These are phyloP conservation scores for Trichoderma sp. DNA, from an alignment of 2,329 filamentous ascomycete genomes.

Conservation along the genomic window DNA sequence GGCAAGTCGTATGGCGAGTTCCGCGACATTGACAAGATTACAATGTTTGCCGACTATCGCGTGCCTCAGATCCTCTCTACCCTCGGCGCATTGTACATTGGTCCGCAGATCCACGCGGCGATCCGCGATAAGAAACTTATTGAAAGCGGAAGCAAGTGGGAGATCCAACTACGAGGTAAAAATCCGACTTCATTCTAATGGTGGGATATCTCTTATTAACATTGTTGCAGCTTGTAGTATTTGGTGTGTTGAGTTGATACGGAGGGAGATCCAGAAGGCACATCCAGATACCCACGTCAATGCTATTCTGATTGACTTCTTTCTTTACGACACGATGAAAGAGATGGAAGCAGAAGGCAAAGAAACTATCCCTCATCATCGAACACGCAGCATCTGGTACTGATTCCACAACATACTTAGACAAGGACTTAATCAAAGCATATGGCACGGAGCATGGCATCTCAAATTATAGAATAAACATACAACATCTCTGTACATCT, in stretches of 20 bases:
- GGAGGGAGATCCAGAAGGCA: constrained; percentile 69
- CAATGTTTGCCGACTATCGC: constrained; percentile 98
- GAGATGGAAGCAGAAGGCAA: constrained; percentile 65
- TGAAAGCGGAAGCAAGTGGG: constrained; percentile 70
- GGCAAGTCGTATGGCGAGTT: constrained; percentile 78
- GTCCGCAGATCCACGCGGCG: constrained; percentile 70
- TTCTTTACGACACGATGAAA: constrained; percentile 93
- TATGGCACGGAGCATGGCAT: neutral
- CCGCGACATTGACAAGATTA: constrained; percentile 88
- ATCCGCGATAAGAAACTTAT: constrained; percentile 65
- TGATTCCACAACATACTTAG: constrained; percentile 36
- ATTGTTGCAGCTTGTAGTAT: constrained; percentile 71
- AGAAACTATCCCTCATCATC: constrained; percentile 69
- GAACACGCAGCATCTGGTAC: constrained; percentile 94
- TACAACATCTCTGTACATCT: neutral
- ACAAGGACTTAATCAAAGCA: neutral
- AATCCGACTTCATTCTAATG: neutral
- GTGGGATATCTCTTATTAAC: neutral
- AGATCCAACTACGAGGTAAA: constrained; percentile 79
- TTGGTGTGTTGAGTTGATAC: constrained; percentile 90
- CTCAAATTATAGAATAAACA: neutral
- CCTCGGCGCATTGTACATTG: constrained; percentile 79
- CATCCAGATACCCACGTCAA: constrained; percentile 75
- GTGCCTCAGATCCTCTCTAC: constrained; percentile 89
- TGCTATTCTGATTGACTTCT: constrained; percentile 94